A percentile compares a stretch with the other conserved stretches of the same genome.
phyloP scores from a whole-genome alignment of 208 protist species.

The Crithidia sp. region DNA sequence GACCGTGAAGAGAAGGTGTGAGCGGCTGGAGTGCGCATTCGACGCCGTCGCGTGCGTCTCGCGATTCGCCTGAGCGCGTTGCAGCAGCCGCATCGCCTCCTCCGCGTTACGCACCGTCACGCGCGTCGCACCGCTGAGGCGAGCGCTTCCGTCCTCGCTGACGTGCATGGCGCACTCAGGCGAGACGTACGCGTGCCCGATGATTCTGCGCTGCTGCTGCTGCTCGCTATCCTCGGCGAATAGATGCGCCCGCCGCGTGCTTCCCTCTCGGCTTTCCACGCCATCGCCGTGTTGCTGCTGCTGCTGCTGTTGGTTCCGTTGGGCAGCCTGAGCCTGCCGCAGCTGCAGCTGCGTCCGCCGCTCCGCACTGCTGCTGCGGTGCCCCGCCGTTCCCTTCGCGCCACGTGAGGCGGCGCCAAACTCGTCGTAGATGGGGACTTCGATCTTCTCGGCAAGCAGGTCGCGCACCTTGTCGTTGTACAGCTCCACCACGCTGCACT shows the following conservation, averaged over 20 bases:
- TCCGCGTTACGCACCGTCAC: background rate
- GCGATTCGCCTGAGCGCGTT: slow-evolving; percentile 2
- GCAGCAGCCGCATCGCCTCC: slow-evolving; percentile 7
- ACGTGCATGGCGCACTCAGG: slow-evolving; percentile 3
- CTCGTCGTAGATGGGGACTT: slow-evolving; percentile 19
- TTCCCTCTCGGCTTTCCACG: background rate
- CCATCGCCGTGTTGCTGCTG: background rate
- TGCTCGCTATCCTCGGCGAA: background rate
- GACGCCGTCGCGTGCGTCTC: slow-evolving; percentile 5
- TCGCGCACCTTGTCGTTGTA: slow-evolving; percentile 67
- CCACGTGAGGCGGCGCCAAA: background rate
- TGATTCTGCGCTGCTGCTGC: background rate
- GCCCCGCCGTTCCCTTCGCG: background rate
- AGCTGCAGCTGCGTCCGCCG: slow-evolving; percentile 4
- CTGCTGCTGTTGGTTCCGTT: background rate
- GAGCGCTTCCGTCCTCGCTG: slow-evolving; percentile 2
- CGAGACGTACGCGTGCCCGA: slow-evolving; percentile 2
- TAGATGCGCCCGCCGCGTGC: background rate
- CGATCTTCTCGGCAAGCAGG: slow-evolving; percentile 37
- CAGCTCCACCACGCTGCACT: slow-evolving; percentile 65
- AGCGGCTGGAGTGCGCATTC: slow-evolving; percentile 13
- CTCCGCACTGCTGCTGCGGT: slow-evolving; percentile 20
- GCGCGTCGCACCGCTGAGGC: background rate
- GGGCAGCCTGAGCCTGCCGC: slow-evolving; percentile 7
- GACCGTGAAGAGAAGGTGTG: slow-evolving; percentile 14